phyloP scores from a whole-genome alignment of 768 basidiomycete genomes.

The Trametes maxima region DNA sequence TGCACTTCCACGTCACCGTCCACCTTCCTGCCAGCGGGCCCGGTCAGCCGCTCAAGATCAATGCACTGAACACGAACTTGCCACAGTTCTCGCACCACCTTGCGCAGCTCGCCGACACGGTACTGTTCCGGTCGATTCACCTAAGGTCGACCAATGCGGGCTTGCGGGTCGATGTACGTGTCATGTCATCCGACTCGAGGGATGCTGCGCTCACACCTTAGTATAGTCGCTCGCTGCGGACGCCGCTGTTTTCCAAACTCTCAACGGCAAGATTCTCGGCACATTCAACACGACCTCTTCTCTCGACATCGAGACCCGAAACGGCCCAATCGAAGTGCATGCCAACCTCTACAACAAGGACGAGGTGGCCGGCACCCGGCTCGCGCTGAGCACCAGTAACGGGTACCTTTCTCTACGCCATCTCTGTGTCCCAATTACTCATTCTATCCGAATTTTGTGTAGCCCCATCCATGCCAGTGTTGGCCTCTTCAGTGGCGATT shows the following conservation, averaged over 20 bases:
- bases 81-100: conserved; percentile 33
- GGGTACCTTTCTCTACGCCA: conserved; percentile 35
- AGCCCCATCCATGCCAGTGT: conserved; percentile 39
- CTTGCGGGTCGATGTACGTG: conserved; percentile 9
- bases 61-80: conserved; percentile 46
- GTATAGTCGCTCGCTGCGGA: background rate
- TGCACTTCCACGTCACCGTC: conserved; percentile 39
- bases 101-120: conserved; percentile 35
- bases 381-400: conserved; percentile 44
- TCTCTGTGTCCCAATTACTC: background rate
- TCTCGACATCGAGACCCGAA: conserved; percentile 38
- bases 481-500: conserved; percentile 29
- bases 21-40: conserved; percentile 40
- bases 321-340: conserved; percentile 37
- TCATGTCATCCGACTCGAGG: conserved; percentile 10
- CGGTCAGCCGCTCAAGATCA: conserved; percentile 36
- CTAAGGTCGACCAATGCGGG: background rate
- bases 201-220: background rate
- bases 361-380: conserved; percentile 28
- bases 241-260: conserved; percentile 2
- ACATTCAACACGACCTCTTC: conserved; percentile 36
- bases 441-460: background rate
- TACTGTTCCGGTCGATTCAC: conserved; percentile 40
- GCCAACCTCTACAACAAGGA: conserved; percentile 41
- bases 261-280: conserved; percentile 41